Conservation (phyloP, 1,139 yeast genomes). For the Zygosaccharomyces pseudobailii region DNA sequence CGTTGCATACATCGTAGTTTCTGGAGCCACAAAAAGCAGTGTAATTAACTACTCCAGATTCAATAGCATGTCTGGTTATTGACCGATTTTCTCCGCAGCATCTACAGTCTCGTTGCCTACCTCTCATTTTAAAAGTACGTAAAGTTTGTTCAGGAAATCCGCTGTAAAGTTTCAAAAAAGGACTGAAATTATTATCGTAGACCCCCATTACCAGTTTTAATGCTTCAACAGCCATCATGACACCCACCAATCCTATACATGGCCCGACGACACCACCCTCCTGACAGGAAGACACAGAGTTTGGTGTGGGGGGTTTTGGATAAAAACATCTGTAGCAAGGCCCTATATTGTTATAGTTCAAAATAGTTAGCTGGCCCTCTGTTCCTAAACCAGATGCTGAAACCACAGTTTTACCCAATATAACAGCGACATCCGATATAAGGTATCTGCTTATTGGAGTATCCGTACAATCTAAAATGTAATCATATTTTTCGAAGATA, state of each 20-base stretch:
- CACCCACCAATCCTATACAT: slow-evolving; percentile 86
- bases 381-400: slow-evolving; percentile 90
- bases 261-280: slow-evolving; percentile 98
- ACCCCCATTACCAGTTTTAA: slow-evolving; percentile 63
- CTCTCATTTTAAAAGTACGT: slow-evolving; percentile 76
- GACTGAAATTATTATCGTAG: slow-evolving; percentile 54
- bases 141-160: slow-evolving; percentile 72
- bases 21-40: slow-evolving; percentile 68
- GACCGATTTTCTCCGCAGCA: slow-evolving; percentile 54
- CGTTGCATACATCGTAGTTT: slow-evolving; percentile 42
- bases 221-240: slow-evolving; percentile 83
- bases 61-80: slow-evolving; percentile 46
- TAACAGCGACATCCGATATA: slow-evolving; percentile 78
- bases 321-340: slow-evolving; percentile 95
- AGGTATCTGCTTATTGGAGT: slow-evolving; percentile 84
- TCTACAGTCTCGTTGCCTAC: slow-evolving; percentile 53
- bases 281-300: slow-evolving; percentile 75
- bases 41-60: slow-evolving; percentile 52
- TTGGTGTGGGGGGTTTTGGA: slow-evolving; percentile 86
- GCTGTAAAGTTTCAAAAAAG: slow-evolving; percentile 65
- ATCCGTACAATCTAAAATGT: slow-evolving; percentile 91
- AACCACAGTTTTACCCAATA: slow-evolving; percentile 64
- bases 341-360: slow-evolving; percentile 63
- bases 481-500: slow-evolving; percentile 60
- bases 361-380: slow-evolving; percentile 82